phyloP scores from a whole-genome alignment of 306 rosid genomes.

The Pyrus bretschneideri region DNA sequence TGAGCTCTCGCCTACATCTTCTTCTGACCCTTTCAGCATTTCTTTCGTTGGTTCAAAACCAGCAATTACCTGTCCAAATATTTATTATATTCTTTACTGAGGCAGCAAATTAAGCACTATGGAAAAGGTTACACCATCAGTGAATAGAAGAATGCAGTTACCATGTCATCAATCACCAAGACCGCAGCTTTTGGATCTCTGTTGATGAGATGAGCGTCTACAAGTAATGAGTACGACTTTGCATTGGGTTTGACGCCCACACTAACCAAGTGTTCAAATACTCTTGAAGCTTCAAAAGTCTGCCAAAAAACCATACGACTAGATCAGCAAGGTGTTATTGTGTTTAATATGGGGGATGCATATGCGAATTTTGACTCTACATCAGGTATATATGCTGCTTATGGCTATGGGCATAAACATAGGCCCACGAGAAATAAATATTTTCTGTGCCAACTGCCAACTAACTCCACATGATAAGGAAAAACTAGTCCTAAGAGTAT shows the following conservation, averaged over 20 bases:
- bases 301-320: slow-evolving; percentile 26
- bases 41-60: slow-evolving; percentile 72
- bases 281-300: slow-evolving; percentile 78
- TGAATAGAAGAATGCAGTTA: slow-evolving; percentile 24
- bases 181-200: slow-evolving; percentile 72
- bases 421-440: background rate
- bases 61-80: slow-evolving; percentile 46
- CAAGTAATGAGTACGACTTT: slow-evolving; percentile 65
- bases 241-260: slow-evolving; percentile 83
- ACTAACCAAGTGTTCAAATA: slow-evolving; percentile 72
- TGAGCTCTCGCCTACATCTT: slow-evolving; percentile 72
- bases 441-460: background rate
- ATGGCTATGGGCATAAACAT: background rate
- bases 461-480: background rate
- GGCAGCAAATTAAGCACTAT: background rate
- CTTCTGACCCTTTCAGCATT: slow-evolving; percentile 57
- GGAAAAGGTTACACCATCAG: background rate
- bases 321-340: background rate
- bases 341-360: background rate
- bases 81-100: slow-evolving; percentile 13
- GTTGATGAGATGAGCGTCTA: slow-evolving; percentile 81
- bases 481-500: background rate
- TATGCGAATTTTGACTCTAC: background rate
- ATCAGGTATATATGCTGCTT: background rate
- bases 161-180: slow-evolving; percentile 60